A percentile compares a stretch with the other conserved stretches of the same genome.
Conservation (phyloP, 1,139 yeast species). For the Pichia cactophila region DNA sequence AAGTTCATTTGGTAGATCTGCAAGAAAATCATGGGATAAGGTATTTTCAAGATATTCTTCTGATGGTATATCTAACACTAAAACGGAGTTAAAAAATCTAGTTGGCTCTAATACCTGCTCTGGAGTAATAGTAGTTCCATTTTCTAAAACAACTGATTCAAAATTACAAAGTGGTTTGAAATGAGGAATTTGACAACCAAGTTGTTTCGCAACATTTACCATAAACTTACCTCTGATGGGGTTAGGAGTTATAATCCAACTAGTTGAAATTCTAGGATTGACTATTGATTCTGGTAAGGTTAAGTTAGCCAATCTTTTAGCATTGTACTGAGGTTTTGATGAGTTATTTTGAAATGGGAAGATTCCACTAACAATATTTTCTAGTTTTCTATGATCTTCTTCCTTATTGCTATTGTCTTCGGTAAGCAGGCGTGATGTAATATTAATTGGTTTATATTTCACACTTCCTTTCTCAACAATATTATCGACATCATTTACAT, state of each 20-base stretch:
- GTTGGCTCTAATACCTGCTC: conserved; percentile 66
- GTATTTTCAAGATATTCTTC: conserved; percentile 42
- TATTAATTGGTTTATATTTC: conserved; percentile 45
- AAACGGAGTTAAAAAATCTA: conserved; percentile 48
- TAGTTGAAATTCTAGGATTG: conserved; percentile 33
- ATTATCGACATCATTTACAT: conserved; percentile 31
- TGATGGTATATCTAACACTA: conserved; percentile 72
- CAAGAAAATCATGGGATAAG: conserved; percentile 29
- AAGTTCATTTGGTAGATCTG: conserved; percentile 7
- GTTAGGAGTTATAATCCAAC: conserved; percentile 57
- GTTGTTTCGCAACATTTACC: conserved; percentile 51
- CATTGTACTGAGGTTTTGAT: conserved; percentile 9
- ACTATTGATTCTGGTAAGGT: conserved; percentile 19
- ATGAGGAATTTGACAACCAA: conserved; percentile 62
- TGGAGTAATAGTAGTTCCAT: conserved; percentile 56
- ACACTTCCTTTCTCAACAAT: conserved; percentile 46
- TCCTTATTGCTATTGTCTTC: conserved; percentile 5
- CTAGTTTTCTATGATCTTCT: conserved; percentile 9
- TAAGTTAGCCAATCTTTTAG: conserved; percentile 16
- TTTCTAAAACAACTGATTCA: conserved; percentile 44
- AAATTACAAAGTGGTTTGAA: conserved; percentile 59
- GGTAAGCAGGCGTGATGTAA: conserved; percentile 15
- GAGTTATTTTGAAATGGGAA: conserved; percentile 18
- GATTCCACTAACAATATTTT: conserved; percentile 13
- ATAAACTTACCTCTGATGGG: conserved; percentile 76